Evolutionary conservation across 805 yeast genomes (phyloP), one percentile per base, ranked within the genome.

Genomic region (Candida sakaeoensis): DNA sequence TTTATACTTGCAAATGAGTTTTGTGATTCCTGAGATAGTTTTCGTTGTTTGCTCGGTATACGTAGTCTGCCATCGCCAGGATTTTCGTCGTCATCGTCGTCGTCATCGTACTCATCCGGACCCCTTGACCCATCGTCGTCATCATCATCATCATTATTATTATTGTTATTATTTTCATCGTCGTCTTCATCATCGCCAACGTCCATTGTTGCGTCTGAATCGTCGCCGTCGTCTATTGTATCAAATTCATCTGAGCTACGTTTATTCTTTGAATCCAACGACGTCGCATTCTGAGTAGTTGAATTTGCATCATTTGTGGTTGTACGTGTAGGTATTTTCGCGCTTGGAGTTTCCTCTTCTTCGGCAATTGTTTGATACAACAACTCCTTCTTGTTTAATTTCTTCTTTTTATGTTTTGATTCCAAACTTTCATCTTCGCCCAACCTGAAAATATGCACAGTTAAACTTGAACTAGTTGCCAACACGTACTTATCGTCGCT

Each of bases 401-500:
- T 51, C 36, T 57, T 62, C 27, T 54, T 50, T 37, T 55, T 56
- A 34, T 66, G 70, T 43, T 65, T 68, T 37, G 50, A 63, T 19
- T 57, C 69, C 33, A 68, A 51, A 2, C 71, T 59, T 51, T 68
- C 74, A 10, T 65, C 72, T 23, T 73, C 79, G 1, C 80, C 85
- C 39, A 90, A 61, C 42, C 89, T 74, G 70, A 91, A 93, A 27
- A 93, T 79, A 60, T 93, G 99, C 16, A 93, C 90, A 0, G 99
- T 93, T 32, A 86, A 95, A 15, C 95, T 87, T 2, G 95, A 79
- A 19, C 95, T 83, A 8, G 91, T 79, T 18, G 91, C 96, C n/a
- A 87, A 77, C 22, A 93, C 66, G 46, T 83, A 76, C 12, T 72
- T 70, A 44, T 85, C 81, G 46, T 85, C 84, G 18, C 70, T 65